phyloP scores from a whole-genome alignment of 1,284 basidiomycete genomes.

The Fomitopsis pinicola region DNA sequence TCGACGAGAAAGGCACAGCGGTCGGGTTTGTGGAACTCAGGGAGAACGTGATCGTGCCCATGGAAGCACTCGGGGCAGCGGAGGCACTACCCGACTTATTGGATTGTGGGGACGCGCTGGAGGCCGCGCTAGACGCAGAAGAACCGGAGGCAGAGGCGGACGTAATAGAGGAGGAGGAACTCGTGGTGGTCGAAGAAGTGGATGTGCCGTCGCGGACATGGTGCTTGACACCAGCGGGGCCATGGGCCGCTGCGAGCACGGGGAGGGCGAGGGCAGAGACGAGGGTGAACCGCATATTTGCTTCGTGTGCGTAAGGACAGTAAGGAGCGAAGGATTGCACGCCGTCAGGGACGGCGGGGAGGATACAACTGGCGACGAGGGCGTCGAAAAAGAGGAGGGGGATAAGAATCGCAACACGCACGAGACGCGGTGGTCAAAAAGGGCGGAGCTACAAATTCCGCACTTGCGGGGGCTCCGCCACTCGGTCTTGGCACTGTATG shows the following conservation, averaged over 20 bases:
- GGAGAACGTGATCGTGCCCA: conserved; percentile 29
- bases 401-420: not conserved
- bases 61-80: not conserved
- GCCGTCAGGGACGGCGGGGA: not conserved
- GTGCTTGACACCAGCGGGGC: conserved; percentile 17
- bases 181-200: not conserved
- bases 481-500: conserved; percentile 1
- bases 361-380: not conserved
- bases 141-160: conserved; percentile 19
- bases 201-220: conserved; percentile 17
- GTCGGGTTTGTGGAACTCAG: conserved; percentile 56
- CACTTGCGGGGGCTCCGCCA: not conserved
- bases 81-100: not conserved
- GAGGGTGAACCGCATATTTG: conserved; percentile 33
- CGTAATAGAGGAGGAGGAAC: not conserved
- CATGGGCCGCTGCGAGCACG: conserved; percentile 26
- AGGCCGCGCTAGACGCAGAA: not conserved
- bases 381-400: conserved; percentile 4
- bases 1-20: conserved; percentile 47
- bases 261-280: conserved; percentile 30
- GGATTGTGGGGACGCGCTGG: not conserved
- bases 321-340: conserved; percentile 16
- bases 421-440: not conserved
- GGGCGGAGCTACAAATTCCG: conserved; percentile 3
- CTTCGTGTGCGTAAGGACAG: conserved; percentile 2